phyloP scores from a whole-genome alignment of 164 flowering plant species.

The Dillenia suffruticosa region DNA sequence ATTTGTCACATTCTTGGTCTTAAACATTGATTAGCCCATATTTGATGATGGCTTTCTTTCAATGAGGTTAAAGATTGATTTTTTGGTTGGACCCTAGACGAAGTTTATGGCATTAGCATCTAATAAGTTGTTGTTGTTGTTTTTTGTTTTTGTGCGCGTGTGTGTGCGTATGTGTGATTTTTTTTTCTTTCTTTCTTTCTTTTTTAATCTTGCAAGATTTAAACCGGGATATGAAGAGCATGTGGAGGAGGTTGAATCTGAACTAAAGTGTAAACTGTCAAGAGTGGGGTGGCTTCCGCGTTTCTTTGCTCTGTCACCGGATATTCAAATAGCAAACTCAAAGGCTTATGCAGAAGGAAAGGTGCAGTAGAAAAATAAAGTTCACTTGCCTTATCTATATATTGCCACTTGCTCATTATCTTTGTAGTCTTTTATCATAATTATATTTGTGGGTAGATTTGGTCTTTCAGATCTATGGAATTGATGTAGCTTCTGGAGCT shows the following conservation, averaged over 20 bases:
- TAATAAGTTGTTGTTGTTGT: too few relatives aligned
- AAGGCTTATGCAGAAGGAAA: slow-evolving; percentile 64
- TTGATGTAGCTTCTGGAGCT: slow-evolving; percentile 96
- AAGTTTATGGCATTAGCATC: too few relatives aligned
- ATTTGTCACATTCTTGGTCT: neutral
- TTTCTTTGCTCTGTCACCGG: slow-evolving; percentile 64
- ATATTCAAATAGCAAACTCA: slow-evolving; percentile 63
- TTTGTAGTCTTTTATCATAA: neutral
- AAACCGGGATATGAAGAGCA: slow-evolving; percentile 57
- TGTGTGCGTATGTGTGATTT: too few relatives aligned
- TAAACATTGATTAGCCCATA: neutral
- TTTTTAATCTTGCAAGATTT: slow-evolving; percentile 34
- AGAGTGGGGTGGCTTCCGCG: slow-evolving; percentile 64
- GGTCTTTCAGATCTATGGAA: slow-evolving; percentile 71
- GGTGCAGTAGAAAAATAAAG: slow-evolving; percentile 30
- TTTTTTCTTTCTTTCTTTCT: too few relatives aligned
- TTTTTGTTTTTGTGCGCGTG: too few relatives aligned
- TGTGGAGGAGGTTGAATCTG: slow-evolving; percentile 58
- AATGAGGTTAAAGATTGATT: too few relatives aligned
- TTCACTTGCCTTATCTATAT: neutral
- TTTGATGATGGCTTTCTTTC: neutral
- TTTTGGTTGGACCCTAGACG: too few relatives aligned
- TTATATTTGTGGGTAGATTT: neutral
- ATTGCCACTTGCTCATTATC: neutral
- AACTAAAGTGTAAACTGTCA: slow-evolving; percentile 50